Evolutionary conservation across 2,329 filamentous ascomycete species (phyloP).

Genomic region (Rutstroemia sp.): DNA sequence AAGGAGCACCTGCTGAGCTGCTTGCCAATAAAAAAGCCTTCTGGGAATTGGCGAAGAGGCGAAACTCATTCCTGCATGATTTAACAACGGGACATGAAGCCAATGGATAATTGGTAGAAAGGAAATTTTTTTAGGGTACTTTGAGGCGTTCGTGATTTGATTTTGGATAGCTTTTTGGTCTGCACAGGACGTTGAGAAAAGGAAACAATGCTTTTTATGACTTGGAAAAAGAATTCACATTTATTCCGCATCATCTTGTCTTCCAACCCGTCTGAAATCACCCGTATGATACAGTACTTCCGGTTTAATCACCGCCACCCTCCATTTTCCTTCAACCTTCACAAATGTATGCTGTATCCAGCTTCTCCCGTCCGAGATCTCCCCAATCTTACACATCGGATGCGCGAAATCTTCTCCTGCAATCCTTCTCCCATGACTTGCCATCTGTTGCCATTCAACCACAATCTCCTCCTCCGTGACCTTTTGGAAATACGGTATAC

Average conservation of each 20-base stretch:
- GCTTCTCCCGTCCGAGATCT: conserved; percentile 16
- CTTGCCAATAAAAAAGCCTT: too few relatives aligned
- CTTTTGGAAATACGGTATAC: conserved; percentile 21
- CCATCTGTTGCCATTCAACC: conserved; percentile 25
- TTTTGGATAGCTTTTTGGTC: too few relatives aligned
- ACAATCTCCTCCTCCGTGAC: conserved; percentile 19
- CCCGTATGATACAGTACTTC: conserved; percentile 19
- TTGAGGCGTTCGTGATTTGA: too few relatives aligned
- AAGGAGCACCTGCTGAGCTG: too few relatives aligned
- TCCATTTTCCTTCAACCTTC: conserved; percentile 15
- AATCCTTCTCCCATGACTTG: conserved; percentile 18
- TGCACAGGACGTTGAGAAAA: background rate
- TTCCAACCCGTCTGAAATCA: conserved; percentile 13
- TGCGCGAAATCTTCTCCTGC: conserved; percentile 15
- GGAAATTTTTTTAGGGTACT: too few relatives aligned
- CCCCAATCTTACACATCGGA: conserved; percentile 17
- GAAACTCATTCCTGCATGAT: too few relatives aligned
- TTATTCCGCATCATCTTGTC: conserved; percentile 8
- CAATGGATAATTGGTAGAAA: too few relatives aligned
- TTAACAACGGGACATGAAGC: too few relatives aligned
- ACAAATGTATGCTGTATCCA: conserved; percentile 18
- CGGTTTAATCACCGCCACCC: conserved; percentile 13
- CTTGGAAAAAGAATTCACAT: background rate
- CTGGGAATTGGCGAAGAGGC: too few relatives aligned
- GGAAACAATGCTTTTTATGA: background rate